Evolutionary conservation across 306 rosid species (phyloP).

Genomic region (Vigna radiata): DNA sequence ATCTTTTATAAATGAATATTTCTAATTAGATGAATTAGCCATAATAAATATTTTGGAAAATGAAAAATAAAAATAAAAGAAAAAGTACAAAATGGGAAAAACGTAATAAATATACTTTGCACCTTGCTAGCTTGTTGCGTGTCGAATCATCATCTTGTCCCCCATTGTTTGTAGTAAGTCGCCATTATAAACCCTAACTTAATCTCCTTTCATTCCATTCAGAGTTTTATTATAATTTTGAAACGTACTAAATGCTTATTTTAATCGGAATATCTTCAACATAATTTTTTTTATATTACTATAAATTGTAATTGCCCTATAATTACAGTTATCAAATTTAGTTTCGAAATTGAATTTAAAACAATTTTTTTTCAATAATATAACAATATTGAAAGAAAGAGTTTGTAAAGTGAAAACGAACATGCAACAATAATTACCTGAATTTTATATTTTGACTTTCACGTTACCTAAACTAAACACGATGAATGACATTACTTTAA

Average conservation of each 20-base stretch:
- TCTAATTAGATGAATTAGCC: neutral
- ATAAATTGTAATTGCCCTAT: neutral
- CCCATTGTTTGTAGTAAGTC: neutral
- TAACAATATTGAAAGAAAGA: neutral
- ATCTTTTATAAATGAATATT: neutral
- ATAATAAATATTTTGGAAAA: too few relatives aligned
- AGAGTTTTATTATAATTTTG: neutral
- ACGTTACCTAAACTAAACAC: neutral
- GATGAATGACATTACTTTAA: neutral
- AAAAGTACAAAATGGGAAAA: neutral
- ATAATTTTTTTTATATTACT: neutral
- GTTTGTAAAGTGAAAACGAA: neutral
- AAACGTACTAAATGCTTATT: neutral
- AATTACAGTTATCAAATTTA: neutral
- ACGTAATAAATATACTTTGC: neutral
- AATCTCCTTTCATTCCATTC: neutral
- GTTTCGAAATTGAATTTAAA: neutral
- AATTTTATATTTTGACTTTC: conserved; percentile 15
- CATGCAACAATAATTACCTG: neutral
- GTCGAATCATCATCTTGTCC: neutral
- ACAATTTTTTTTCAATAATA: neutral
- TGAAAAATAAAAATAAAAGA: neutral
- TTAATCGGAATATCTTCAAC: neutral
- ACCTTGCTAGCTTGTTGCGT: neutral
- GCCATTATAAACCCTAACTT: neutral